Evolutionary conservation across 2,329 filamentous ascomycete genomes (phyloP), one percentile per base, ranked within the genome.

Genomic region (Aspergillus sp.): DNA sequence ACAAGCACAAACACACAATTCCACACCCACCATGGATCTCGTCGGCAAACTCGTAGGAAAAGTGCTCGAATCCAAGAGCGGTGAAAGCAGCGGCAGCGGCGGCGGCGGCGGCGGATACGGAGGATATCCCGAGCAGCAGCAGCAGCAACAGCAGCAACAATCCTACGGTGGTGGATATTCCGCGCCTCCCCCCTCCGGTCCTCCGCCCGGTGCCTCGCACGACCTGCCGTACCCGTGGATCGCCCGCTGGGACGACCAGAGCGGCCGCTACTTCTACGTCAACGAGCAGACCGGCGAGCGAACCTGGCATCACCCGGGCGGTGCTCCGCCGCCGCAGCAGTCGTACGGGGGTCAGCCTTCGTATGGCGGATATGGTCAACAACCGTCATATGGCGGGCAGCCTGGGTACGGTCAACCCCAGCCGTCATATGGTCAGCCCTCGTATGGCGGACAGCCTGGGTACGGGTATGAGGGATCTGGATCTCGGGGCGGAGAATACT

Each of bases 261-360:
- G 74, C 22, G 63, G 71, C 42, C 74, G 78, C 64, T 81, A 76
- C 72, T 66, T 77, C 67, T 82, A 75, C 69, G 68, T 81, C 61
- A 82, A 82, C 68, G 71, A 78, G 56, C 71, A 80, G 63, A 82
- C 73, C 22, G 79, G 79, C 45, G 73, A 81, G 66, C 72, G 74
- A 18, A 77, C 70, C 49, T 78, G 73, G 63, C 70, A 80, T 31
- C 68, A 70, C 51, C 78, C 78, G 10, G 67, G 63, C 9, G 66
- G 69, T 36, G 66, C 20, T 31, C 29, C 36, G 24, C 39, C 51
- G 26, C 49, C 18, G 9, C 20, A 24, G 49, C 45, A 10, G 2
- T 24, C 24, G 24, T 52, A 57, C 24, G 54, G 51, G 5, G 68
- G 64, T n/a, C 62, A 63, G 55, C 62, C 36, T 5, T 42, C 57